Percentiles rank a stretch among this genome's conserved stretches.
These are phyloP conservation scores for Candida pseudoglaebosa DNA, from an alignment of 805 yeast species.

Conservation along the genomic window DNA sequence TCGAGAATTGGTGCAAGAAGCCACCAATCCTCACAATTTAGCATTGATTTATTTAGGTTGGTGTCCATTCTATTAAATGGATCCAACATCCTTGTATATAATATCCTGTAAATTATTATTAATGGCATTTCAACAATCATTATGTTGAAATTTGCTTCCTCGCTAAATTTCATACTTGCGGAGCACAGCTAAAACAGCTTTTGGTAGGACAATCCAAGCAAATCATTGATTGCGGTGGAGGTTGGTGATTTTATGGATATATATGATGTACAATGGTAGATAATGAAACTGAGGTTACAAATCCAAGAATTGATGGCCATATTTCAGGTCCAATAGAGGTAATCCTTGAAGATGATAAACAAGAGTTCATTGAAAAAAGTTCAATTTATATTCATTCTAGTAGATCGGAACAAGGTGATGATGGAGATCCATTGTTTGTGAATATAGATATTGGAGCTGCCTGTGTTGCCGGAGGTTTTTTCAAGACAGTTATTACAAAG, in stretches of 20 bases:
- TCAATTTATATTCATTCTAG: constrained; percentile 16
- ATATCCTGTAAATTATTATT: background rate
- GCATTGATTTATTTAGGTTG: constrained; percentile 79
- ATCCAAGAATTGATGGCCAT: background rate
- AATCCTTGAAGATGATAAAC: constrained; percentile 14
- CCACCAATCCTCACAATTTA: constrained; percentile 62
- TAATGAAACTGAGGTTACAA: background rate
- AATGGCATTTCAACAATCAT: background rate
- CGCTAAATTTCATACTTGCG: no score
- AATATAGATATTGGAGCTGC: constrained; percentile 15
- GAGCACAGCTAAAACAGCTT: background rate
- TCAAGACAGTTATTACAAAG: constrained; percentile 10
- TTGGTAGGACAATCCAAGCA: background rate
- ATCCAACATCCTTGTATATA: background rate
- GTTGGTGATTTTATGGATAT: no score
- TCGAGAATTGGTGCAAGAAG: constrained; percentile 73
- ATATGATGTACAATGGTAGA: constrained; percentile 2
- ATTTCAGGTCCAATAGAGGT: constrained; percentile 13
- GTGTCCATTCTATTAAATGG: constrained; percentile 63
- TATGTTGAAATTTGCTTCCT: no score
- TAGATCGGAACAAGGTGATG: constrained; percentile 6
- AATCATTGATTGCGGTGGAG: no score
- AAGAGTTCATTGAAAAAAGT: constrained; percentile 12
- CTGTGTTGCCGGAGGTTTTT: constrained; percentile 20
- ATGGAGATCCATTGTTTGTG: constrained; percentile 7